Evolutionary conservation across 2,329 filamentous ascomycete species (phyloP).

Genomic region (Monosporascus sp.): DNA sequence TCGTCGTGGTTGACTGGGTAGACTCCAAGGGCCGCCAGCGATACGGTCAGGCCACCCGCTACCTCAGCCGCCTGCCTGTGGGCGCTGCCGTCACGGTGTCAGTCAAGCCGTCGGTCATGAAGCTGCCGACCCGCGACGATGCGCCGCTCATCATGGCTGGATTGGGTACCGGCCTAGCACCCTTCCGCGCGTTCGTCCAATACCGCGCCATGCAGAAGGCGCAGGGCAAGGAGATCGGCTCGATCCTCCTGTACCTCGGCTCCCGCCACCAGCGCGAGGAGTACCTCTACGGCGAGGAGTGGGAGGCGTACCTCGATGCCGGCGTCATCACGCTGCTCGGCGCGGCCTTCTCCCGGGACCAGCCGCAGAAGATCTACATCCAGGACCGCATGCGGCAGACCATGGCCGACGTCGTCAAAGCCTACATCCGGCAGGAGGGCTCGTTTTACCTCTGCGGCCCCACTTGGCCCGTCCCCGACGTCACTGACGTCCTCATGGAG

Average conservation of each 20-base stretch:
- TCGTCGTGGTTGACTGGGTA: slow-evolving; percentile 95
- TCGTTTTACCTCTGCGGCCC: slow-evolving; percentile 97
- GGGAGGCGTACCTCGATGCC: slow-evolving; percentile 95
- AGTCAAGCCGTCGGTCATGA: slow-evolving; percentile 98
- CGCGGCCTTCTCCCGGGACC: slow-evolving; percentile 91
- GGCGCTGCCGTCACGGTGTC: slow-evolving; percentile 82
- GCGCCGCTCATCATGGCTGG: slow-evolving; percentile 98
- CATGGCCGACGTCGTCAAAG: slow-evolving; percentile 72
- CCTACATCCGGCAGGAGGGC: slow-evolving; percentile 82
- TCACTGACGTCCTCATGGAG: slow-evolving; percentile 89
- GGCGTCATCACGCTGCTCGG: slow-evolving; percentile 93
- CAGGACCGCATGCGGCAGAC: slow-evolving; percentile 96
- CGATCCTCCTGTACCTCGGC: slow-evolving; percentile 93
- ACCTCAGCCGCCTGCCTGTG: slow-evolving; percentile 69
- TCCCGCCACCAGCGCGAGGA: slow-evolving; percentile 96
- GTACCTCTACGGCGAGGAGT: slow-evolving; percentile 98
- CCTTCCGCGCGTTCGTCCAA: slow-evolving; percentile 98
- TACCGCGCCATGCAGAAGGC: slow-evolving; percentile 97
- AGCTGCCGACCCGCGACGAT: slow-evolving; percentile 80
- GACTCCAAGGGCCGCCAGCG: slow-evolving; percentile 82
- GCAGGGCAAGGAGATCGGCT: slow-evolving; percentile 91
- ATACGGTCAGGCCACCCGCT: slow-evolving; percentile 88
- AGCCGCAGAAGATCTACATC: slow-evolving; percentile 98
- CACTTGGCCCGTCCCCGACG: slow-evolving; percentile 97
- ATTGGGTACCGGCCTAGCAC: slow-evolving; percentile 93